A percentile compares a stretch with the other conserved stretches of the same genome.
Evolutionary conservation across 1,284 basidiomycete species (phyloP).

Genomic region (Ceratorhiza oryzae-sativae): DNA sequence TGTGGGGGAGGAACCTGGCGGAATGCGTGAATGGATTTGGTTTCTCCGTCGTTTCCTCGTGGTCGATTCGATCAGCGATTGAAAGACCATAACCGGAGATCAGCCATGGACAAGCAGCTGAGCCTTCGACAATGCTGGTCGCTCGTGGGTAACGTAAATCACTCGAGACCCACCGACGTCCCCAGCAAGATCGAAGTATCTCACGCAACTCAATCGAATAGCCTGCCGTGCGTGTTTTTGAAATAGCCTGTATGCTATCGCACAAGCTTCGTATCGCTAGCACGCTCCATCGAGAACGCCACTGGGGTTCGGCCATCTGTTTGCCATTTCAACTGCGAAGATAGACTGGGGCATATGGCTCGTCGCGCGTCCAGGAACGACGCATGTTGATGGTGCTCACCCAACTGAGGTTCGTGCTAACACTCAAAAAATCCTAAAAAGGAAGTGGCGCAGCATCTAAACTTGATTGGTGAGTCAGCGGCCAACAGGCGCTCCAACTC

Average conservation of each 20-base stretch:
- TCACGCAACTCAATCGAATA: conserved; percentile 3
- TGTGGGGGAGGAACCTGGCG: conserved; percentile 18
- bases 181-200: neutral
- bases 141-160: conserved; percentile 11
- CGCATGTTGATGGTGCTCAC: neutral
- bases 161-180: conserved; percentile 6
- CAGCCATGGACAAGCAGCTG: neutral
- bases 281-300: neutral
- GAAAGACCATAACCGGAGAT: conserved; percentile 28
- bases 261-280: neutral
- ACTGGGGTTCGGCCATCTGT: neutral
- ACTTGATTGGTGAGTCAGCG: neutral
- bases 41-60: conserved; percentile 35
- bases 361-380: neutral
- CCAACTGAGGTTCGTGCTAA: neutral
- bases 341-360: neutral
- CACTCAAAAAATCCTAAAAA: neutral
- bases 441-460: neutral
- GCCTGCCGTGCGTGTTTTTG: neutral
- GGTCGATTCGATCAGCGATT: conserved; percentile 19
- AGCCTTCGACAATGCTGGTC: neutral
- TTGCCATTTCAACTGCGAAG: neutral
- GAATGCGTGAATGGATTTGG: neutral
- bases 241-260: neutral
- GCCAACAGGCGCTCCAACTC: neutral